These are phyloP conservation scores for Xylaria sp. DNA, from an alignment of 2,329 filamentous ascomycete species.

Conservation along the genomic window DNA sequence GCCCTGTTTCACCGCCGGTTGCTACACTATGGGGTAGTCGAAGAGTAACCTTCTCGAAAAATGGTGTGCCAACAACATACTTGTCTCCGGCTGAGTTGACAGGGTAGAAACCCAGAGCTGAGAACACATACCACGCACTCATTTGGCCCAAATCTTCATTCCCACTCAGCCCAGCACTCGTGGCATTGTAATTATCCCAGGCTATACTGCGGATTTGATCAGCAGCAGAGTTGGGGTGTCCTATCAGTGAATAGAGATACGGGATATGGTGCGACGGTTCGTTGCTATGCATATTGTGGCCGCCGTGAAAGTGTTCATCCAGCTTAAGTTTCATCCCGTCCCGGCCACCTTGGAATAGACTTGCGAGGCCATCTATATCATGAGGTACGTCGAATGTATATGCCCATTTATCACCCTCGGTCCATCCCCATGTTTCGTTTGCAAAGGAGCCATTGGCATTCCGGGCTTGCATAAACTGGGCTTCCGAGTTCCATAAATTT, in stretches of 20 bases:
- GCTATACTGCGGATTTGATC: conserved; percentile 54
- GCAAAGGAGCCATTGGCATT: conserved; percentile 61
- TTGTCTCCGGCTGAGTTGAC: conserved; percentile 58
- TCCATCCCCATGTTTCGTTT: conserved; percentile 58
- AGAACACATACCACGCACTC: conserved; percentile 62
- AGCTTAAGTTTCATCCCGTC: conserved; percentile 55
- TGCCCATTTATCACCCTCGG: conserved; percentile 62
- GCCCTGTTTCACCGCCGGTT: conserved; percentile 41
- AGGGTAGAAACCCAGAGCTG: conserved; percentile 60
- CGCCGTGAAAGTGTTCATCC: conserved; percentile 57
- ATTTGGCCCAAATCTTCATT: conserved; percentile 63
- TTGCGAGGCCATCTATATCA: conserved; percentile 55
- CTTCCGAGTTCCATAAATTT: conserved; percentile 56
- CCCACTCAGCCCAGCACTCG: conserved; percentile 57
- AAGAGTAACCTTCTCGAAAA: conserved; percentile 58
- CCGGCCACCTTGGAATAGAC: conserved; percentile 52
- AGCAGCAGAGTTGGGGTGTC: conserved; percentile 54
- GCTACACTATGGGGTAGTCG: conserved; percentile 50
- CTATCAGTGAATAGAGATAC: conserved; percentile 58
- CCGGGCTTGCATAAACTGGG: conserved; percentile 59
- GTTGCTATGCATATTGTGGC: conserved; percentile 60
- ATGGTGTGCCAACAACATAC: conserved; percentile 58
- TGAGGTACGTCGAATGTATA: conserved; percentile 63
- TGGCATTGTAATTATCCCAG: conserved; percentile 58
- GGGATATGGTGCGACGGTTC: conserved; percentile 61